Percentiles rank a stretch among this genome's conserved stretches.
Evolutionary conservation across 352 stramenopile species (phyloP).

Genomic region (Globisporangium rhizosaccharum): DNA sequence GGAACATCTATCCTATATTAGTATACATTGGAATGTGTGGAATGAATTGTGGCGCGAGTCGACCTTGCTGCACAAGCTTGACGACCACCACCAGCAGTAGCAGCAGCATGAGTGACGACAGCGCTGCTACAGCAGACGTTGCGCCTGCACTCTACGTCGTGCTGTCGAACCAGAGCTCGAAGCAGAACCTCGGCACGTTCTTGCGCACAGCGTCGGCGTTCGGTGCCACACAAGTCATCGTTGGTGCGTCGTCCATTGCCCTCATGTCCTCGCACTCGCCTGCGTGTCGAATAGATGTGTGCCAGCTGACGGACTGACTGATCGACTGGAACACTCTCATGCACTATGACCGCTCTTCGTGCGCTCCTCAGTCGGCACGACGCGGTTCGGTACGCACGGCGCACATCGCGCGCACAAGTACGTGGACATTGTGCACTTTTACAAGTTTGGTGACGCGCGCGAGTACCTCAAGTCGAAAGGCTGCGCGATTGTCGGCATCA

Average conservation of each 20-base stretch:
- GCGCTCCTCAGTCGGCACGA: conserved; percentile 42
- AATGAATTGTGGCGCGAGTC: no score
- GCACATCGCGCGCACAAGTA: conserved; percentile 79
- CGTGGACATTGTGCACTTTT: conserved; percentile 66
- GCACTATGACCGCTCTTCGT: no score
- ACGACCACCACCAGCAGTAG: no score
- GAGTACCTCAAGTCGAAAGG: conserved; percentile 48
- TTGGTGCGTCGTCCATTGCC: conserved; percentile 33
- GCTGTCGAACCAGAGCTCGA: conserved; percentile 63
- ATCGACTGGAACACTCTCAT: neutral
- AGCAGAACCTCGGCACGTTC: conserved; percentile 77
- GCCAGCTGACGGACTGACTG: neutral
- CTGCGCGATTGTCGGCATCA: conserved; percentile 60
- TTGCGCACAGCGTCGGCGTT: conserved; percentile 73
- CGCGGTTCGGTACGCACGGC: conserved; percentile 75
- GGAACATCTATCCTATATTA: no score
- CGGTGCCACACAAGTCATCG: conserved; percentile 61
- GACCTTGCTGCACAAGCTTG: no score
- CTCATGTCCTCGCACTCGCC: neutral
- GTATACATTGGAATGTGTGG: no score
- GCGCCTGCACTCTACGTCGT: conserved; percentile 56
- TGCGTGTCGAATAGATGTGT: neutral
- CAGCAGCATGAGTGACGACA: neutral
- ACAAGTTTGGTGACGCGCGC: conserved; percentile 55
- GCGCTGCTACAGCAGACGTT: neutral